A percentile compares a stretch with the other conserved stretches of the same genome.
These are phyloP conservation scores for Clarireedia sp. DNA, from an alignment of 2,329 filamentous ascomycete genomes.

Conservation along the genomic window DNA sequence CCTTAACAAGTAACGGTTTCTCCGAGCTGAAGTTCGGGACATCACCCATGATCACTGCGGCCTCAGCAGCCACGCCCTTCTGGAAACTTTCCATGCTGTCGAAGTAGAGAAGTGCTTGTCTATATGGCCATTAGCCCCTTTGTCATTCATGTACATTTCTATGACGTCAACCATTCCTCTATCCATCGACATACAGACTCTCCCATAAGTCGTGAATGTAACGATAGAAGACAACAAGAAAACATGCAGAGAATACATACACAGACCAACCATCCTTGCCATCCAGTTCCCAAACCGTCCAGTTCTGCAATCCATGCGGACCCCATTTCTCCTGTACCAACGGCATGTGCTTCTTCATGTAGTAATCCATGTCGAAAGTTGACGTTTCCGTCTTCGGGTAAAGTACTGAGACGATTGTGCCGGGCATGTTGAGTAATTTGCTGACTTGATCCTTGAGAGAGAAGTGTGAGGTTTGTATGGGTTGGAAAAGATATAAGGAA, in stretches of 20 bases:
- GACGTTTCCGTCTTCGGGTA: constrained; percentile 4
- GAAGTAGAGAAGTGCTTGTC: not conserved
- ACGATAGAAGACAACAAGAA: not conserved
- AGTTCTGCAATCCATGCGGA: not conserved
- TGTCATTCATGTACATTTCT: not conserved
- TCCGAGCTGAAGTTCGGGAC: not conserved
- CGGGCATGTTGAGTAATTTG: not conserved
- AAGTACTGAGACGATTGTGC: not conserved
- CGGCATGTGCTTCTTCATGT: constrained; percentile 6
- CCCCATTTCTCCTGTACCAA: constrained; percentile 3
- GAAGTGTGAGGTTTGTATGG: not conserved
- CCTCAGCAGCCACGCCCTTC: not conserved
- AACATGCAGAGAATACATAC: not conserved
- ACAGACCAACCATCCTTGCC: not conserved
- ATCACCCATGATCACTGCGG: not conserved
- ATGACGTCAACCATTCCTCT: no score
- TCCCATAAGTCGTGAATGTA: no score
- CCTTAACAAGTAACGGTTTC: not conserved
- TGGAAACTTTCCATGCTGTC: not conserved
- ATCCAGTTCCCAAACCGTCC: not conserved
- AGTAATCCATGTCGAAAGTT: constrained; percentile 3
- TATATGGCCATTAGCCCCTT: not conserved
- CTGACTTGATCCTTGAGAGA: no score
- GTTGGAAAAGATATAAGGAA: not conserved
- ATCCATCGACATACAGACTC: no score